Evolutionary conservation across 2,329 filamentous ascomycete species (phyloP), one percentile per base, ranked within the genome.

Genomic region (Cryphonectria radicalis): DNA sequence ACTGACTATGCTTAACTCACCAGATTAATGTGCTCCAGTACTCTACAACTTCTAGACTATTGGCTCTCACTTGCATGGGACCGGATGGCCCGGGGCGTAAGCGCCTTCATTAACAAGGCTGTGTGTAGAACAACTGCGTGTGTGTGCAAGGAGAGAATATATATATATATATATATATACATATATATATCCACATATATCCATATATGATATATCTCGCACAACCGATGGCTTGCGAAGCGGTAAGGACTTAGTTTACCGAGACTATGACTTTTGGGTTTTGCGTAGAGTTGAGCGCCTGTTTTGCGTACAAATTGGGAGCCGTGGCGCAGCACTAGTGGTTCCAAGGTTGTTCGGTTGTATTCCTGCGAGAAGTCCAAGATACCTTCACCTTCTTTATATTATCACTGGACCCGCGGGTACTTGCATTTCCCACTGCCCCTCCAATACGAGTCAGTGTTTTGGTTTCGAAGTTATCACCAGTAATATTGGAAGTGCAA

Each of bases 321-420:
- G 22, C 62, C 13, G 37, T 64, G 42, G 62, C 62, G 62, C 42
- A 43, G n/a, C 62, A 11, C 62, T 64, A 64, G 25, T 64, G 37
- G 7, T 28, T 64, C 46, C 46, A 50, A 50, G 46, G 46, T n/a
- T 50, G 22, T 50, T 50, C n/a, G 46, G 46, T 50, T 50, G 5
- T 8, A 17, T 59, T 35, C 28, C 55, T 8, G 25, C 28, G 13
- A 59, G n/a, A 32, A 59, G 55, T 59, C 25, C 55, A 59, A 32
- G 35, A 32, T 59, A 59, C 55, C 55, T 32, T 59, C 55, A 32
- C 32, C 55, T 32, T 59, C 2, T 59, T 32, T 17, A 5, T 19
- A 19, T 32, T 32, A 32, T 59, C 25, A 32, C 55, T 32, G 55
- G 28, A 19, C 28, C 55, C 28, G 55, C 25, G 35, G 14, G 55